A percentile compares a stretch with the other conserved stretches of the same genome.
phyloP scores from a whole-genome alignment of 306 rosid species.

The Quercus robur region DNA sequence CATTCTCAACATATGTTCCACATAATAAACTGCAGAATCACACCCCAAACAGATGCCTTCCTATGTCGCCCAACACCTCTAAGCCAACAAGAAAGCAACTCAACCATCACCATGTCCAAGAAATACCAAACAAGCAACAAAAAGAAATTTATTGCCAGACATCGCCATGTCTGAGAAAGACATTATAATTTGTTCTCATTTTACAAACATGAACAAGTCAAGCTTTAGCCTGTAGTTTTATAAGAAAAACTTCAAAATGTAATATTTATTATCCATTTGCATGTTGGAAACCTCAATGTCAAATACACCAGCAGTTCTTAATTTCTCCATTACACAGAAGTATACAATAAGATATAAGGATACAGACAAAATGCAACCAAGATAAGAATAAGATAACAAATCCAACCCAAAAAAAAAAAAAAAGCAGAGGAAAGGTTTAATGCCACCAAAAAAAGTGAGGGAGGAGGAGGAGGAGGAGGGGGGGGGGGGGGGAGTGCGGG shows the following conservation, averaged over 20 bases:
- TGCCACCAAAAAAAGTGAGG: not conserved
- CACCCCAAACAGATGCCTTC: too few relatives aligned
- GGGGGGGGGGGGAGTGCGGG: not conserved
- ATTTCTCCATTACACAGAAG: not conserved
- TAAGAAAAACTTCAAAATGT: not conserved
- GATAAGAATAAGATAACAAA: not conserved
- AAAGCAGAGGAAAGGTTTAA: not conserved
- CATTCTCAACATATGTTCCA: too few relatives aligned
- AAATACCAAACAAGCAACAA: not conserved
- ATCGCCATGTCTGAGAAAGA: not conserved
- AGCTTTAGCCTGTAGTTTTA: not conserved
- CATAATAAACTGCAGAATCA: too few relatives aligned
- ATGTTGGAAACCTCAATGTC: not conserved
- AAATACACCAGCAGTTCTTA: too few relatives aligned
- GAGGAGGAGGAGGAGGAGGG: not conserved
- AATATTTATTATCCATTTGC: not conserved
- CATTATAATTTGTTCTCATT: not conserved
- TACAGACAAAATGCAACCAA: not conserved
- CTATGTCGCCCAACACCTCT: too few relatives aligned
- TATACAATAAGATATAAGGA: not conserved
- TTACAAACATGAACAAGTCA: not conserved
- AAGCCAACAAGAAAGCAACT: too few relatives aligned
- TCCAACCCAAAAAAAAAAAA: not conserved
- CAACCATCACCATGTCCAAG: not conserved
- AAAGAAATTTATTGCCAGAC: not conserved